Base-by-base conservation (phyloP, 495 filamentous ascomycete genomes). In the Neurospora tetraspora region DNA sequence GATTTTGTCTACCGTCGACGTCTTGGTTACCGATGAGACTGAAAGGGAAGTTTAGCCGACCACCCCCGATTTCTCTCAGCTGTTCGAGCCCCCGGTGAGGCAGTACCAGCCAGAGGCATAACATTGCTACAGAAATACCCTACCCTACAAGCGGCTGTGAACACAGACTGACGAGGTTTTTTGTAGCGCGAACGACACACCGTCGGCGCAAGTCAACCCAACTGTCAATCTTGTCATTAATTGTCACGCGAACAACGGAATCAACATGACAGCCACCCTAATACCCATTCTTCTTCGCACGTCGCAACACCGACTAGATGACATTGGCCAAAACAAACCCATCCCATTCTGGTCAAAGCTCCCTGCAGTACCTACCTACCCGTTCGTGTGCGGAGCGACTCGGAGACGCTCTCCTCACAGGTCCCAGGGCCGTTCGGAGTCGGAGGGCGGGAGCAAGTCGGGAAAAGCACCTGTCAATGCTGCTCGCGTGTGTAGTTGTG, bases 401-500 rank as follows among this genome's bases (percentile, higher is more conserved):
- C 4, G 5, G 2, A 43, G 6, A 43, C 6, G 14, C 14, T 16
- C 39, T 16, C 42, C 42, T 43, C 42, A n/a, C 42, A 43, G 18
- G 8, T 10, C 7, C 7, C 18, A n/a, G 7, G 10, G 4, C 10
- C 4, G 1, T 47, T 23, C 1, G 10, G 3, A 47, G 10, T 1
- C 9, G n/a, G 11, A 23, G 9, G 9, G 4, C n/a, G 45, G 20
- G 10, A 11, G 45, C 20, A 23, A 23, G 11, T 23, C 8, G 18
- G 42, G 4, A 0, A 43, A 12, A 11, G 43, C 45, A 23, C n/a
- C 10, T 23, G n/a, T 2, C 45, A 2, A 23, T 2, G n/a, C 6
- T 47, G 45, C n/a, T 2, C n/a, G 0, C n/a, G 45, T 0, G n/a
- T 20, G 10, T 11, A 4, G 0, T 5, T 12, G 4, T 2, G 1